Evolutionary conservation across 192 early-diverging fungal genomes (phyloP).

Genomic region (Coemansia sp.): DNA sequence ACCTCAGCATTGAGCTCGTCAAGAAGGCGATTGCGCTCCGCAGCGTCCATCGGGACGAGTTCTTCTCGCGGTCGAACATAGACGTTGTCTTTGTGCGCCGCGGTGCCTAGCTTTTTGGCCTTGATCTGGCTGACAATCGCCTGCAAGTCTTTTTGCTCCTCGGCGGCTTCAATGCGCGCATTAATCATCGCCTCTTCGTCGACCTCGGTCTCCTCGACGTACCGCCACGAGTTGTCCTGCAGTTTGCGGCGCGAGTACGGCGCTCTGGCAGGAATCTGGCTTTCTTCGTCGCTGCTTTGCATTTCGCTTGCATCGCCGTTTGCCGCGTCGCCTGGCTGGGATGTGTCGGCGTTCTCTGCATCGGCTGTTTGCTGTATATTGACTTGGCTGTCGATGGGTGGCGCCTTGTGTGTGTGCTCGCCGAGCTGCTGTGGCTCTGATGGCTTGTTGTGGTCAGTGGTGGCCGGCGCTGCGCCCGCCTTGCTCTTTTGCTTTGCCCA

Average conservation of each 20-base stretch:
- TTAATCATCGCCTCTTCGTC: constrained; percentile 17
- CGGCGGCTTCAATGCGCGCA: constrained; percentile 3
- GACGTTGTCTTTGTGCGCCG: not conserved
- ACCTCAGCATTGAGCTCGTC: constrained; percentile 1
- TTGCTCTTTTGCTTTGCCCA: constrained; percentile 22
- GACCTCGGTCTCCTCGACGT: constrained; percentile 10
- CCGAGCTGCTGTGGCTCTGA: not conserved
- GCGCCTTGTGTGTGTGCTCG: not conserved
- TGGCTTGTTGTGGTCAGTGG: constrained; percentile 5
- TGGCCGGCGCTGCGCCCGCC: not conserved
- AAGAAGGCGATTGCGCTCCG: not conserved
- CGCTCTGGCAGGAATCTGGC: not conserved
- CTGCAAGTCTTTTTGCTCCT: constrained; percentile 20
- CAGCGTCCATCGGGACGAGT: not conserved
- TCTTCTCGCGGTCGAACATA: not conserved
- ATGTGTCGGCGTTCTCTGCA: not conserved
- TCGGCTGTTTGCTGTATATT: not conserved
- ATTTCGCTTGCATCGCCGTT: not conserved
- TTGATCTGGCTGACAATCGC: constrained; percentile 35
- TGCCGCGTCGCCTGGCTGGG: not conserved
- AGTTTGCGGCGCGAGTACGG: constrained; percentile 18
- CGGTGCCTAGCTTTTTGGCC: constrained; percentile 5
- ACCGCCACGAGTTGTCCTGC: constrained; percentile 32
- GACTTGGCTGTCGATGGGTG: not conserved
- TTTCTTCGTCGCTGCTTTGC: not conserved